phyloP scores from a whole-genome alignment of 2,329 filamentous ascomycete species.

The Chaetomium olivaceum region DNA sequence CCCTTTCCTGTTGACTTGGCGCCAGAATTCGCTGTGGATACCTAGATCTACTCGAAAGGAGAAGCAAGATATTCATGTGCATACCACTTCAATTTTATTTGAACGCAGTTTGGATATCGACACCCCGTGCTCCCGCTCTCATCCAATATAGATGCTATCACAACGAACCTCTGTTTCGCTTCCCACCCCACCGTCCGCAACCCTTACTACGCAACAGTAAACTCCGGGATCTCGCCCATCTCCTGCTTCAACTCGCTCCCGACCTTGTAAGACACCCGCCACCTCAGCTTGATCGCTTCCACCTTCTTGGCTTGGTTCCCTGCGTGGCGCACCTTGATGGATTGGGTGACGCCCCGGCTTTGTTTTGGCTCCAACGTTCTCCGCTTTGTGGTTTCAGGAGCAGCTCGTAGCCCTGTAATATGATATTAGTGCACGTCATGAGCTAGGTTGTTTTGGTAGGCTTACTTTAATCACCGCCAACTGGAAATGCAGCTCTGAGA shows the following conservation, averaged over 20 bases:
- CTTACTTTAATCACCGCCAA: slow-evolving; percentile 88
- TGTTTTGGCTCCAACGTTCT: slow-evolving; percentile 73
- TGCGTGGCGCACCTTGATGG: slow-evolving; percentile 72
- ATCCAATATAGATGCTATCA: background rate
- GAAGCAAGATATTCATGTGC: background rate
- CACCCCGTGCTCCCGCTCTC: background rate
- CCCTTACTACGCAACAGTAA: slow-evolving; percentile 64
- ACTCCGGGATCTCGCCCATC: slow-evolving; percentile 79
- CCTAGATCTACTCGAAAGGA: background rate
- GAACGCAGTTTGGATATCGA: slow-evolving; percentile 10
- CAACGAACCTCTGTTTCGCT: background rate
- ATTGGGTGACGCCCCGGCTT: slow-evolving; percentile 74
- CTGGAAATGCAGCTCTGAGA: slow-evolving; percentile 84
- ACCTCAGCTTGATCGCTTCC: slow-evolving; percentile 81
- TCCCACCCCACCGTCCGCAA: background rate
- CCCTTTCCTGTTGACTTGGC: no score
- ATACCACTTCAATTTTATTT: background rate
- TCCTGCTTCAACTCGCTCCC: slow-evolving; percentile 69
- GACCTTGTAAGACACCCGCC: slow-evolving; percentile 79
- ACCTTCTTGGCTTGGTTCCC: slow-evolving; percentile 69
- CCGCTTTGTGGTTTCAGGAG: slow-evolving; percentile 80
- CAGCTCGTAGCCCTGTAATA: slow-evolving; percentile 70
- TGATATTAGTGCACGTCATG: background rate
- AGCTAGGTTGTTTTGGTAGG: background rate
- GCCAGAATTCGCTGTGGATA: background rate